Conservation (phyloP, 805 yeast genomes). For the Yarrowia sp. region DNA sequence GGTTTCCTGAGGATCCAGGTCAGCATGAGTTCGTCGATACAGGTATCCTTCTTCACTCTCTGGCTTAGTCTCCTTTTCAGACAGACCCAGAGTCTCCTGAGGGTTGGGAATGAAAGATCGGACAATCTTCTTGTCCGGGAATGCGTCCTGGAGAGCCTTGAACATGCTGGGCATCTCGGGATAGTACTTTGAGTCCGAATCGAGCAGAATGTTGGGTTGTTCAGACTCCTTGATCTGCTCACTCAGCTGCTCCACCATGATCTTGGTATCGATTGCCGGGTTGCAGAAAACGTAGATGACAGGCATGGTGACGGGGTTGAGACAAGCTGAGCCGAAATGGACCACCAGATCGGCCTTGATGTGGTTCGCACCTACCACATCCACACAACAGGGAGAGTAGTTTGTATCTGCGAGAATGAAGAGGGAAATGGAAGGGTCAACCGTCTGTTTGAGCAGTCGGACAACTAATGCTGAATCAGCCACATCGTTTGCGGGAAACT, state of each 20-base stretch:
- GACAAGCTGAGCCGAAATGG: slow-evolving; percentile 94
- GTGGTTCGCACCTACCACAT: slow-evolving; percentile 95
- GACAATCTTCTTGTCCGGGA: background rate
- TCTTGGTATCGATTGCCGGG: slow-evolving; percentile 43
- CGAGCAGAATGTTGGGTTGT: slow-evolving; percentile 46
- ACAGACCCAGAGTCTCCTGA: background rate
- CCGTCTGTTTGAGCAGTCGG: slow-evolving; percentile 30
- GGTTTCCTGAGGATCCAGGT: slow-evolving; percentile 10
- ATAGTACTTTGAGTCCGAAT: slow-evolving; percentile 73
- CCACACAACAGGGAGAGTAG: slow-evolving; percentile 92
- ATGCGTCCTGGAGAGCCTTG: slow-evolving; percentile 10
- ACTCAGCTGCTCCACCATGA: slow-evolving; percentile 43
- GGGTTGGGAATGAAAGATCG: slow-evolving; percentile 18
- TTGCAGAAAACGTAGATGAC: slow-evolving; percentile 75
- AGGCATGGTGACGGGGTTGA: slow-evolving; percentile 72
- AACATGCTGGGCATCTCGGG: slow-evolving; percentile 43
- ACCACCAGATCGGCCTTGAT: slow-evolving; percentile 78
- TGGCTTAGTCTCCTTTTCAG: background rate
- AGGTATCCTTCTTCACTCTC: background rate
- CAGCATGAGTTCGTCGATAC: background rate
- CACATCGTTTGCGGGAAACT: slow-evolving; percentile 81
- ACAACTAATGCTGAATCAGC: slow-evolving; percentile 72
- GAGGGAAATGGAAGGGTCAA: slow-evolving; percentile 35
- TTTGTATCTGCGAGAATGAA: slow-evolving; percentile 95
- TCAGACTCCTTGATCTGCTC: slow-evolving; percentile 43